phyloP scores from a whole-genome alignment of 73 alveolate genomes.

The Stentor coeruleus region DNA sequence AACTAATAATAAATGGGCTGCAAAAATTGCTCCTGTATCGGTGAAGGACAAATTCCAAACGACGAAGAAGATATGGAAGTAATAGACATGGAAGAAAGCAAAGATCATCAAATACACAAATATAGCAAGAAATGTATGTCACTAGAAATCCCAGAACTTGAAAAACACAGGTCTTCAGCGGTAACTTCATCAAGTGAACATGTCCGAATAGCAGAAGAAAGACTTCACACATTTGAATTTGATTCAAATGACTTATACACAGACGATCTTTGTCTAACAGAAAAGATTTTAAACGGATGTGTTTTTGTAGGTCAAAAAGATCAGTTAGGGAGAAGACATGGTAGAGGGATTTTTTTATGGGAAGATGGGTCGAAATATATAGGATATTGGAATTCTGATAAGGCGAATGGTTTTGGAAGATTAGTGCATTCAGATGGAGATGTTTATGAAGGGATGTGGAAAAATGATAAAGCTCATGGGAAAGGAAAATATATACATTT shows the following conservation, averaged over 20 bases:
- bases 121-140: not conserved
- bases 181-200: not conserved
- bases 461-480: conserved; percentile 73
- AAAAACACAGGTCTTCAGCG: not conserved
- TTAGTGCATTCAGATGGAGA: conserved; percentile 74
- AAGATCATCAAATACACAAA: not conserved
- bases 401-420: conserved; percentile 63
- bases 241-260: no score
- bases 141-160: not conserved
- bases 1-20: not conserved
- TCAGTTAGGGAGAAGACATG: conserved; percentile 24
- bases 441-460: conserved; percentile 77
- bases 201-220: not conserved
- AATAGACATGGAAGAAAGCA: not conserved
- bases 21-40: not conserved
- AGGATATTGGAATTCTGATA: conserved; percentile 35
- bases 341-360: conserved; percentile 34
- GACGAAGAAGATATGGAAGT: conserved; percentile 1
- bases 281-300: no score
- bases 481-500: conserved; percentile 58
- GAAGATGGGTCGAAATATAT: conserved; percentile 36
- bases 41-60: not conserved
- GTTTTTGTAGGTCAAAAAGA: no score
- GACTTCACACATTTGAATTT: not conserved
- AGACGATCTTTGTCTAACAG: no score